Evolutionary conservation across 805 yeast species (phyloP), one percentile per base, ranked within the genome.

Genomic region (Yarrowia porcina): DNA sequence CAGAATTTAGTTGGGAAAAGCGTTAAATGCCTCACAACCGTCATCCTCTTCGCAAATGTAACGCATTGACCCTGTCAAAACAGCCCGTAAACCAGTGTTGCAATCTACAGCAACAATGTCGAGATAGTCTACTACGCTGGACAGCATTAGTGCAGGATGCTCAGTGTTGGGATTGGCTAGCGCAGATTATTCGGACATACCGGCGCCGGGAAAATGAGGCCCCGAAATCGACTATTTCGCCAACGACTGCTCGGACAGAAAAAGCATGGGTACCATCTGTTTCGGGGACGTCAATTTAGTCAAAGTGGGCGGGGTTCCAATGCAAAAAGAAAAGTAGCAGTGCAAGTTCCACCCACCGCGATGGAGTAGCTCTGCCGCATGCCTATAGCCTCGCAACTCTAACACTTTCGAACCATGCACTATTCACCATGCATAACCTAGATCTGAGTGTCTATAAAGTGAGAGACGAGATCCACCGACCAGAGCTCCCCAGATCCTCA

Each of bases 371-470:
- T 32, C 38, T 10, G 30, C 39, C 39, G 56, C 56, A 33, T 32
- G 38, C 39, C 56, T 49, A 49, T 32, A 49, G 39, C 36, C 36
- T 49, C 56, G 25, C 39, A 49, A 49, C 56, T 49, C 56, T 49
- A 49, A 32, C 39, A 32, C 39, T 21, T 20, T 49, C 28, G 30
- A 21, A 17, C 9, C 21, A 21, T 49, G 54, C 54, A 47, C 38
- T 30, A 30, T n/a, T 4, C 39, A 12, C 54, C 28, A 47, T 47
- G 56, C 56, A 32, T 49, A 33, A 49, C 56, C 52, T 33, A 17
- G 56, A 49, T 49, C 56, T 49, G 56, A 45, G 17, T 49, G 56
- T 49, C 56, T 49, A 49, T 49, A 49, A 49, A 49, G 56, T 49
- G 56, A 49, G 28, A 32, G 56, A 49, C 39, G 39, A 49, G 56